A percentile compares a stretch with the other conserved stretches of the same genome.
These are phyloP conservation scores for Ceratobasidium sp. DNA, from an alignment of 1,284 basidiomycete genomes.

Conservation along the genomic window DNA sequence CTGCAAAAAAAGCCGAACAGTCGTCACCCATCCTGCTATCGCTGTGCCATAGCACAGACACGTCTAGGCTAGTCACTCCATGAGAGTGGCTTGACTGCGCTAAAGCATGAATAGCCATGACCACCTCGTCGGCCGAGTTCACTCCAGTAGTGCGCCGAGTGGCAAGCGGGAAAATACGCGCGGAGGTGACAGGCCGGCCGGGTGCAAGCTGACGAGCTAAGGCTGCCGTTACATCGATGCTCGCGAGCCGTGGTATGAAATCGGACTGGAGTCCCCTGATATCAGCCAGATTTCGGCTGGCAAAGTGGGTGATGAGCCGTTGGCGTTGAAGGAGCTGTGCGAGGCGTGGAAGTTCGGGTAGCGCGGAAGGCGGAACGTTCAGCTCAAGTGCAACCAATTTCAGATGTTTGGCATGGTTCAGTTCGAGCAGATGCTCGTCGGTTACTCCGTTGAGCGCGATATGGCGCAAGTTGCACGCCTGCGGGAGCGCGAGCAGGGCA, in stretches of 20 bases:
- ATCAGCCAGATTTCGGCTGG: constrained; percentile 37
- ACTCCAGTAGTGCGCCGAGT: constrained; percentile 12
- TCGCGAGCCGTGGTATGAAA: constrained; percentile 17
- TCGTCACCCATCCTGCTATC: constrained; percentile 33
- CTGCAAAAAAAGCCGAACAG: constrained; percentile 26
- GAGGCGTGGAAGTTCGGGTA: constrained; percentile 29
- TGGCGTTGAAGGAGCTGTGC: constrained; percentile 21
- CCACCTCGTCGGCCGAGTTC: constrained; percentile 28
- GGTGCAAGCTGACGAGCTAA: constrained; percentile 32
- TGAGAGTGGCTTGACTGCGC: constrained; percentile 19
- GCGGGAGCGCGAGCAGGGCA: constrained; percentile 7
- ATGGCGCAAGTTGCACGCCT: constrained; percentile 22
- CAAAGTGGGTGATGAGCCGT: constrained; percentile 31
- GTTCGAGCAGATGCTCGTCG: constrained; percentile 10
- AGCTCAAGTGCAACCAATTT: constrained; percentile 34
- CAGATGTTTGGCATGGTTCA: constrained; percentile 6
- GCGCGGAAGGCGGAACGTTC: constrained; percentile 24
- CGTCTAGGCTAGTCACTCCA: constrained; percentile 19
- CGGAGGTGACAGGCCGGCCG: constrained; percentile 26
- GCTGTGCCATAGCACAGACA: constrained; percentile 22
- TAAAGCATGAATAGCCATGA: constrained; percentile 32
- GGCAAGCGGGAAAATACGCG: constrained; percentile 22
- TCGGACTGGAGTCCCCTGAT: constrained; percentile 4
- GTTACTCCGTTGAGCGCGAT: constrained; percentile 14
- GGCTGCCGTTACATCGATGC: constrained; percentile 31